phyloP scores from a whole-genome alignment of 768 basidiomycete genomes.

The Glaciozyma antarctica region DNA sequence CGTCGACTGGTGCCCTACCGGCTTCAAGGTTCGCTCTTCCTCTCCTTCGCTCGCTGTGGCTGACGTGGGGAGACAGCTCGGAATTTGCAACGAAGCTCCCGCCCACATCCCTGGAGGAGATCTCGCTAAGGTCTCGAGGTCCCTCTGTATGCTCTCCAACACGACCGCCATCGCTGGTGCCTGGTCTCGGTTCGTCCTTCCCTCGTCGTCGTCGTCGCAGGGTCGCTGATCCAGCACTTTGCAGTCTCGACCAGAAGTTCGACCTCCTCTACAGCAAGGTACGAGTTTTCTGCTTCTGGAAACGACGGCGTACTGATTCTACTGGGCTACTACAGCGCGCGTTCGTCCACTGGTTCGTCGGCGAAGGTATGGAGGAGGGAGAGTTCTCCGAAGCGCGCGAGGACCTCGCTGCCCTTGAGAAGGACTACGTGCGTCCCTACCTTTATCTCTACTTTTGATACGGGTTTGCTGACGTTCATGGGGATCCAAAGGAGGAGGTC shows the following conservation, averaged over 20 bases:
- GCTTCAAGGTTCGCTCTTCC: conserved; percentile 57
- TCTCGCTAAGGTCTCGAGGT: conserved; percentile 84
- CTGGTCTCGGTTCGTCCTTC: conserved; percentile 58
- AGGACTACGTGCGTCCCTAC: conserved; percentile 51
- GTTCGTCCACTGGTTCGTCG: conserved; percentile 51
- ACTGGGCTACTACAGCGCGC: conserved; percentile 22
- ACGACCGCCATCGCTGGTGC: conserved; percentile 89
- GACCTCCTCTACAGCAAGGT: conserved; percentile 72
- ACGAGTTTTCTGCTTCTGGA: not conserved
- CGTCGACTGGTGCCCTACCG: conserved; percentile 97
- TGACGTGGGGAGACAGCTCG: conserved; percentile 48
- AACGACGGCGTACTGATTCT: not conserved
- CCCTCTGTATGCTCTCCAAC: conserved; percentile 95
- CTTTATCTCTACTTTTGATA: no score
- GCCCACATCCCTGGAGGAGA: conserved; percentile 88
- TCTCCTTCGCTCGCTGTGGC: no score
- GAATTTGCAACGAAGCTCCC: conserved; percentile 94
- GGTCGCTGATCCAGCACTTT: not conserved
- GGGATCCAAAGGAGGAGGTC: no score
- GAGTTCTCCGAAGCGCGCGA: conserved; percentile 98
- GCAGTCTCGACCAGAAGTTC: conserved; percentile 80
- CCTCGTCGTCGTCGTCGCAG: not conserved
- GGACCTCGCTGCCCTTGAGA: conserved; percentile 93
- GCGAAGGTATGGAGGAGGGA: conserved; percentile 99
- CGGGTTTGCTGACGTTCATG: no score